phyloP scores from a whole-genome alignment of 1,284 basidiomycete genomes.

The Exsudoporus floridanus region DNA sequence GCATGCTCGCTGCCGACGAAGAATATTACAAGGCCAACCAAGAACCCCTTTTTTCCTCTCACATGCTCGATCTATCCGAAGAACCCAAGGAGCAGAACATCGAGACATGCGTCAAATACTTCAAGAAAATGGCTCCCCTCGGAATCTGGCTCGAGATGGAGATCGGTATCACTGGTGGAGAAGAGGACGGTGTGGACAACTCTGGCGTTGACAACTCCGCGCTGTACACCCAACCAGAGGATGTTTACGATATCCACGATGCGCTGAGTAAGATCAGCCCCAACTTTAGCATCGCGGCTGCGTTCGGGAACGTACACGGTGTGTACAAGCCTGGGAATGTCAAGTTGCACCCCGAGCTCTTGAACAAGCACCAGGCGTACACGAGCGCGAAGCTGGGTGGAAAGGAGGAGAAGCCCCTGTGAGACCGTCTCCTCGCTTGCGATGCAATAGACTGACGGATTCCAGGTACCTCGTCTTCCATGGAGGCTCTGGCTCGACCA shows the following conservation, averaged over 20 bases:
- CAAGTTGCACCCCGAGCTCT: slow-evolving; percentile 86
- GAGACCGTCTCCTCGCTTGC: slow-evolving; percentile 32
- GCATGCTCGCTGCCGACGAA: slow-evolving; percentile 97
- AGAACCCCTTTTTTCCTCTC: slow-evolving; percentile 95
- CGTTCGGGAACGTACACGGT: slow-evolving; percentile 86
- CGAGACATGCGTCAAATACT: slow-evolving; percentile 90
- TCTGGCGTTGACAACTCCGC: slow-evolving; percentile 90
- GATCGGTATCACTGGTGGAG: slow-evolving; percentile 99
- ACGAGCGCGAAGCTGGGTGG: slow-evolving; percentile 72
- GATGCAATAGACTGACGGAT: background rate
- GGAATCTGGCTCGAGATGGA: slow-evolving; percentile 99
- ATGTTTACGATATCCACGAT: slow-evolving; percentile 90
- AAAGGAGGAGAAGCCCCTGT: slow-evolving; percentile 78
- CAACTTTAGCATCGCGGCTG: slow-evolving; percentile 91
- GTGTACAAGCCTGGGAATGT: slow-evolving; percentile 87
- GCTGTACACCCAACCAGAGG: slow-evolving; percentile 97
- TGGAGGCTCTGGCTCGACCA: slow-evolving; percentile 97
- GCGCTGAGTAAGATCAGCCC: slow-evolving; percentile 85
- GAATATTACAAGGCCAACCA: slow-evolving; percentile 89
- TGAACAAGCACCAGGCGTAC: slow-evolving; percentile 89
- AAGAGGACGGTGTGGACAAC: slow-evolving; percentile 99
- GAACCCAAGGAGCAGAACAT: slow-evolving; percentile 99
- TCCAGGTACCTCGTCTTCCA: slow-evolving; percentile 97
- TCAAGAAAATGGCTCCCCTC: slow-evolving; percentile 91
- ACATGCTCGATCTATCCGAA: slow-evolving; percentile 99